Evolutionary conservation across 306 rosid genomes (phyloP), one percentile per base, ranked within the genome.

Genomic region (Medicago lupulina): DNA sequence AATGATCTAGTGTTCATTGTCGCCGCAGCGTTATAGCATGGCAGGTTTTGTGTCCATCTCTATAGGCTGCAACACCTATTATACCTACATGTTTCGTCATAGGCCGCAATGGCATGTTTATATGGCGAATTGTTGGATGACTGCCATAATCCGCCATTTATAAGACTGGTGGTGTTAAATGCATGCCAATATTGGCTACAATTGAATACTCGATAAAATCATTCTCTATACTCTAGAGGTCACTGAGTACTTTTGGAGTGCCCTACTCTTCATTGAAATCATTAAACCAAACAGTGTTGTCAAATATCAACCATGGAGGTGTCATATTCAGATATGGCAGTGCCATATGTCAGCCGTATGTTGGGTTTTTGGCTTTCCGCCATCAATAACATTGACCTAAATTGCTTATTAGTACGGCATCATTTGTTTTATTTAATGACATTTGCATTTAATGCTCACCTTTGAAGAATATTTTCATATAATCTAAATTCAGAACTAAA

Each of bases 401-500:
- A 67, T 23, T 43, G n/a, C 5, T 21, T 21, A 11, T 6, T 43
- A 11, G 15, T 13, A 43, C 44, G 17, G 19, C 9, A 47, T 67
- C 6, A 67, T 67, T 43, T 43, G 16, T 43, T 69, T 47, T 49
- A 31, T 28, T 39, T n/a, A 64, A 62, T 36, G 47, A 38, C 47
- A 31, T 34, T 15, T 41, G 54, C 4, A 41, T 67, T 50, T 70
- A 28, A 49, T 70, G n/a, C 74, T 51, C 49, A 34, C 49, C 58
- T 70, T 16, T 47, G 23, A 70, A 28, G 73, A 28, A 25, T 47
- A 54, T 71, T 39, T 50, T 71, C 38, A 18, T 17, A 71, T 23
- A 71, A n/a, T 59, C 66, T 2, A 59, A 15, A 58, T 43, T 21
- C 19, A 39, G 21, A 5, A 58, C 55, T 72, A 50, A 38, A 41